Base-by-base conservation (phyloP, 2,329 filamentous ascomycete species). In the Aspergillus ochraceoroseus region DNA sequence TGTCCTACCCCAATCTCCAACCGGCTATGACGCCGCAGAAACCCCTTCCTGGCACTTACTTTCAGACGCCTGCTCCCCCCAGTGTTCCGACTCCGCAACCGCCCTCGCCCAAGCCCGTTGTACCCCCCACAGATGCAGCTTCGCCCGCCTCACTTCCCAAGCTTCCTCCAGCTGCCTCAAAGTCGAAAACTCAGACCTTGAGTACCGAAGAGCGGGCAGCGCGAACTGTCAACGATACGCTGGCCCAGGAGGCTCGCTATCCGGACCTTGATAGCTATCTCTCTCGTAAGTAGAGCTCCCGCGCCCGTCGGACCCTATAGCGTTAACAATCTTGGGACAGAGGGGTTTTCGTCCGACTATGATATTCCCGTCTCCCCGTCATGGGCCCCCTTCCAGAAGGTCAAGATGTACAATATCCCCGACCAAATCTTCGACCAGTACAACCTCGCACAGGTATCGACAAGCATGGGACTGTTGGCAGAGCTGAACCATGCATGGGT, bases 401-500 rank as follows among this genome's bases (percentile, higher is more conserved):
- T 83, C 18, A 83, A 85, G 54, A 85, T 83, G 66, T 90, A 95
- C 67, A 82, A 85, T 54, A 90, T 98, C 38, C 92, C 92, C 33
- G 88, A 95, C 53, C 79, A 81, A 56, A 85, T 98, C 37, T 90
- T 96, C 58, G 85, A 94, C 54, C 88, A 95, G 61, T 90, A 94
- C 64, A 94, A 98, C 55, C 75, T 79, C 36, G 85, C 86, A 43
- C 82, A 94, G 59, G 80, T 95, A 15, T 83, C 84, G 44, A 95
- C 89, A n/a, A 79, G 80, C 57, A 94, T 98, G 85, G 94, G 94
- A 7, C 72, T 98, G 22, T 96, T 98, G 64, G 86, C 92, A 12
- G 86, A 94, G 65, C 76, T 98, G 57, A 89, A 90, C 57, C 88
- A 96, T 65, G 92, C 90, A 19, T 98, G 89, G 85, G 85, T 95